Percentiles rank a stretch among this genome's conserved stretches.
Conservation (phyloP, 2,329 filamentous ascomycete genomes). For the Calonectria ilicicola region DNA sequence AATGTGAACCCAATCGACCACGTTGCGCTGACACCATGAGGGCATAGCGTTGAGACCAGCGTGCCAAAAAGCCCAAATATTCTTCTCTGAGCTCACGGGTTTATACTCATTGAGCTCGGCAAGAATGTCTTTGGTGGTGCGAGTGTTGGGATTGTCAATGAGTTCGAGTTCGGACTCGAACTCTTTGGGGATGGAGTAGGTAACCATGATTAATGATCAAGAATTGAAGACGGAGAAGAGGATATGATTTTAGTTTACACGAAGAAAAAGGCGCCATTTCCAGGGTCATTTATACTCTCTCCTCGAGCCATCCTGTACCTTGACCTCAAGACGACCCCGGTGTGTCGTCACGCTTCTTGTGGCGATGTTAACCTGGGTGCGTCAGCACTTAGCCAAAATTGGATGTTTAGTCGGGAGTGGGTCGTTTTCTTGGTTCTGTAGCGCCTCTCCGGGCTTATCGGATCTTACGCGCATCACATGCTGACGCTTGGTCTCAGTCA, state of each 20-base stretch:
- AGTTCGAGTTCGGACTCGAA: slow-evolving; percentile 24
- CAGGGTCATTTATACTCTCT: slow-evolving; percentile 8
- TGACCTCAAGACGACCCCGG: slow-evolving; percentile 6
- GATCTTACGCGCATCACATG: too few relatives aligned
- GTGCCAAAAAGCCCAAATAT: slow-evolving; percentile 59
- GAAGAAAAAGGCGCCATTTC: neutral
- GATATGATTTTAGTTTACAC: neutral
- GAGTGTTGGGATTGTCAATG: slow-evolving; percentile 39
- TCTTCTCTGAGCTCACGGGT: slow-evolving; percentile 52
- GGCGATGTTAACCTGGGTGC: neutral
- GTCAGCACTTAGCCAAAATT: too few relatives aligned
- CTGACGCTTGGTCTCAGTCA: too few relatives aligned
- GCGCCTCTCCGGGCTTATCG: too few relatives aligned
- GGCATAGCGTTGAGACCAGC: slow-evolving; percentile 50
- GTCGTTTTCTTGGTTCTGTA: too few relatives aligned
- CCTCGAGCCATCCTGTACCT: neutral
- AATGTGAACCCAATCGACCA: slow-evolving; percentile 54
- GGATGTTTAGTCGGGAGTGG: too few relatives aligned
- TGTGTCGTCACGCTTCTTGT: neutral
- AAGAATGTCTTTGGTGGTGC: slow-evolving; percentile 47
- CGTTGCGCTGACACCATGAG: slow-evolving; percentile 53
- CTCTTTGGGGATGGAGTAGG: slow-evolving; percentile 19
- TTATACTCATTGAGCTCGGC: slow-evolving; percentile 42
- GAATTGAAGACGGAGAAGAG: neutral
- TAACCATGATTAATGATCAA: neutral